Base-by-base conservation (phyloP, 1,284 basidiomycete species). In the Boletus holoroseus region DNA sequence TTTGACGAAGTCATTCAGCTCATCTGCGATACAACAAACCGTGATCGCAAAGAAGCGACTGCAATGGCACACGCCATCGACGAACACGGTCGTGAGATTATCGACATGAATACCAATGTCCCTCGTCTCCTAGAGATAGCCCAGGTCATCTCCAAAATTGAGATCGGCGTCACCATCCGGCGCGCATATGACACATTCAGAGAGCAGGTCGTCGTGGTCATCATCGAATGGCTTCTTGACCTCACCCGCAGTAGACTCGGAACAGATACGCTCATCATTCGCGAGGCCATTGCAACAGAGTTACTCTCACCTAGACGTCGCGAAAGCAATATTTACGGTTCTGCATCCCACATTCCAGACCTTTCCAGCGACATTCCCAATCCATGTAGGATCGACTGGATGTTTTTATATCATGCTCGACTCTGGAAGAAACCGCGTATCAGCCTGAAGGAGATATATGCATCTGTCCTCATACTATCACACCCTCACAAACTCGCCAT, bases 81-180 rank as follows among this genome's bases (percentile, higher is more conserved):
- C 65, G 83, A 88, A 39, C 77, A 83, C 49, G 94, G 96, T 1
- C 81, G 95, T 24, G 92, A 89, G 53, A 81, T 95, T 46, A 79
- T 99, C 51, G 83, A 91, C 20, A 88, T 88, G 70, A 83, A 85
- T 47, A 73, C 76, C 15, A 84, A 89, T 55, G 76, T 84, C 16
- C 63, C 77, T 1, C 77, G 81, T 31, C 75, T 96, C 9, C 78
- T 95, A 30, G 85, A 91, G 58, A 83, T 87, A 46, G 91, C 92
- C 0, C 84, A 83, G 46, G 78, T 81, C 49, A 83, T 99, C 53
- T 76, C 84, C 12, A 86, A 91, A 60, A 94, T 98, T 55, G 94
- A 98, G 62, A 75, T 99, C 1, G 91, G 90, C 5, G 91, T 98
- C 18, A 94, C 92, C 1, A 83, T 99, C 46, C 82, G 93, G 5